These are phyloP conservation scores for Iris macrosiphon DNA, from an alignment of 106 monocot species.

Conservation along the genomic window DNA sequence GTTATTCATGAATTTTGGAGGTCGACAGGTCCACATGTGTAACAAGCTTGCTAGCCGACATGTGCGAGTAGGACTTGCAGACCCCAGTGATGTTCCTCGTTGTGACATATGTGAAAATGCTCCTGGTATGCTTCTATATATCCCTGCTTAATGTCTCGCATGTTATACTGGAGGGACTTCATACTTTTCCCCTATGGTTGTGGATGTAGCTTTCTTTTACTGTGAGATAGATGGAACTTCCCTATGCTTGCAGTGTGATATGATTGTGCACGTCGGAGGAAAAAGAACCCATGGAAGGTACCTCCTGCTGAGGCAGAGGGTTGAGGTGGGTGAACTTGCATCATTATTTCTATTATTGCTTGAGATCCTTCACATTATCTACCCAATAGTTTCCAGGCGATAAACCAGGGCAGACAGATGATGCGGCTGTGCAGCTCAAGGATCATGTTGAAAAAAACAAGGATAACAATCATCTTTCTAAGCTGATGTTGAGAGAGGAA, in stretches of 20 bases:
- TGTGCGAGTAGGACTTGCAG: slow-evolving; percentile 87
- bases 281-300: slow-evolving; percentile 91
- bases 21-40: slow-evolving; percentile 81
- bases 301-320: slow-evolving; percentile 76
- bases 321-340: slow-evolving; percentile 86
- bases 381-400: slow-evolving; percentile 77
- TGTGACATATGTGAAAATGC: slow-evolving; percentile 97
- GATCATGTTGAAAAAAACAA: slow-evolving; percentile 21
- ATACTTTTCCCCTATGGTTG: neutral
- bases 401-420: slow-evolving; percentile 48
- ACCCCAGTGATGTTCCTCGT: slow-evolving; percentile 64
- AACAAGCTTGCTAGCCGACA: slow-evolving; percentile 97
- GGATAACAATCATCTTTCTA: slow-evolving; percentile 28
- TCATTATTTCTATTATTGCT: neutral
- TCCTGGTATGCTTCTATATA: slow-evolving; percentile 43
- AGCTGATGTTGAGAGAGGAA: slow-evolving; percentile 20
- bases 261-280: slow-evolving; percentile 95
- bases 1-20: too few relatives aligned
- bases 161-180: too few relatives aligned
- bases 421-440: slow-evolving; percentile 29
- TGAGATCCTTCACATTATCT: neutral
- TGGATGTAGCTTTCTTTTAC: slow-evolving; percentile 84
- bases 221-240: slow-evolving; percentile 97
- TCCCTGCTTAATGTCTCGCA: neutral
- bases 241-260: slow-evolving; percentile 95